These are phyloP conservation scores for Cryptosporidium ubiquitum DNA, from an alignment of 169 alveolate genomes.

Conservation along the genomic window DNA sequence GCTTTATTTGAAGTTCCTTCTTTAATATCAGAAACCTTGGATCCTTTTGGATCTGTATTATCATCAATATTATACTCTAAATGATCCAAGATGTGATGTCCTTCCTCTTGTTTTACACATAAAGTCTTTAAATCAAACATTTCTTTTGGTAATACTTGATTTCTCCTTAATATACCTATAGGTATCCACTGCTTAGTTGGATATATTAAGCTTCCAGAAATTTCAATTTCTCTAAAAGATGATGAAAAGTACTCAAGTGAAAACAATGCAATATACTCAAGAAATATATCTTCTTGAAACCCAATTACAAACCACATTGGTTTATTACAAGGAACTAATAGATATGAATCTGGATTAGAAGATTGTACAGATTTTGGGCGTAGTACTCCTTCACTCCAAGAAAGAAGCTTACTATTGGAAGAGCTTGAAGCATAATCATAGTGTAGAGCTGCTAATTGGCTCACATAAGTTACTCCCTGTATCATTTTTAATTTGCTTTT, in stretches of 20 bases:
- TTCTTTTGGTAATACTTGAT: slow-evolving; percentile 38
- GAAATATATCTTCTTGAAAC: slow-evolving; percentile 56
- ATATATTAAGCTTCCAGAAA: slow-evolving; percentile 51
- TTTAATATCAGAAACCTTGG: background rate
- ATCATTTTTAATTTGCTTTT: slow-evolving; percentile 12
- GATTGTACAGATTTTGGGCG: slow-evolving; percentile 71
- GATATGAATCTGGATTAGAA: slow-evolving; percentile 70
- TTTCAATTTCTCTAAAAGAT: slow-evolving; percentile 61
- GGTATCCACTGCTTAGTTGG: slow-evolving; percentile 65
- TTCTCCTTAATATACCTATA: slow-evolving; percentile 54
- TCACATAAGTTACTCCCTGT: slow-evolving; percentile 46
- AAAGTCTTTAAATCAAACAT: slow-evolving; percentile 57
- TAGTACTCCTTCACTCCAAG: slow-evolving; percentile 57
- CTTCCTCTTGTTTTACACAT: slow-evolving; percentile 28
- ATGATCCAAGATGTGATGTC: background rate
- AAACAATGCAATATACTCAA: slow-evolving; percentile 63
- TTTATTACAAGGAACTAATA: slow-evolving; percentile 53
- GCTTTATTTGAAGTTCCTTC: background rate
- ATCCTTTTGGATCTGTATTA: background rate
- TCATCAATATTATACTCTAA: background rate
- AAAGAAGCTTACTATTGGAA: slow-evolving; percentile 38
- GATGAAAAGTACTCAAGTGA: slow-evolving; percentile 64
- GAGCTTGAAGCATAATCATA: slow-evolving; percentile 67
- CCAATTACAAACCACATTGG: slow-evolving; percentile 74
- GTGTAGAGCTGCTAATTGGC: slow-evolving; percentile 55